These are phyloP conservation scores for Trichoderma lentiforme DNA, from an alignment of 2,329 filamentous ascomycete genomes.

Conservation along the genomic window DNA sequence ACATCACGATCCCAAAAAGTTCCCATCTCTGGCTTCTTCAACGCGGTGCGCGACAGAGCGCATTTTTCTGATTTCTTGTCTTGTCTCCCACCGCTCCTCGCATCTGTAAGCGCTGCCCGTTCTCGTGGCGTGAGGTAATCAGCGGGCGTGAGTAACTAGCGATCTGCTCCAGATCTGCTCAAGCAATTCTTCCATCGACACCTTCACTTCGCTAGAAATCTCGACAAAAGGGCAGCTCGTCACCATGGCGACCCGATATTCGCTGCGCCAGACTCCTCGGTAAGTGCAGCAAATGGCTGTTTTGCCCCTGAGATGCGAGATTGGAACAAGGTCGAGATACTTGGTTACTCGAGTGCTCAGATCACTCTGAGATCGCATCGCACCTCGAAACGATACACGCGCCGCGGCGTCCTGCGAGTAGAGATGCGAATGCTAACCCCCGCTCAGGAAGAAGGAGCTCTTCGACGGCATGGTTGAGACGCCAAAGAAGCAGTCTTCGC, in stretches of 20 bases:
- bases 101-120: not conserved
- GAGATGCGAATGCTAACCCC: not conserved
- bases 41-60: constrained; percentile 2
- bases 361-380: not conserved
- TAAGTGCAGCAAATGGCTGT: constrained; percentile 18
- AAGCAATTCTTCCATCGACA: not conserved
- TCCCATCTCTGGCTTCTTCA: constrained; percentile 14
- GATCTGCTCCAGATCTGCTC: not conserved
- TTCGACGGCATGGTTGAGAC: constrained; percentile 62
- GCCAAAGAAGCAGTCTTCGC: constrained; percentile 40
- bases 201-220: not conserved
- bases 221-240: not conserved
- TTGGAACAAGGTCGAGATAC: not conserved
- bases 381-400: not conserved
- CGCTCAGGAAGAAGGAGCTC: constrained; percentile 55
- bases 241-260: constrained; percentile 29
- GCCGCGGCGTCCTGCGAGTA: not conserved
- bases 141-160: not conserved
- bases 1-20: constrained; percentile 19
- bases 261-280: constrained; percentile 32
- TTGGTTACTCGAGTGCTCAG: not conserved
- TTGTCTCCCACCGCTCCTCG: constrained; percentile 1
- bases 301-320: not conserved
- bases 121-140: not conserved
- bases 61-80: not conserved